These are phyloP conservation scores for Phytophthora ohioensis DNA, from an alignment of 352 stramenopile species.

Conservation along the genomic window DNA sequence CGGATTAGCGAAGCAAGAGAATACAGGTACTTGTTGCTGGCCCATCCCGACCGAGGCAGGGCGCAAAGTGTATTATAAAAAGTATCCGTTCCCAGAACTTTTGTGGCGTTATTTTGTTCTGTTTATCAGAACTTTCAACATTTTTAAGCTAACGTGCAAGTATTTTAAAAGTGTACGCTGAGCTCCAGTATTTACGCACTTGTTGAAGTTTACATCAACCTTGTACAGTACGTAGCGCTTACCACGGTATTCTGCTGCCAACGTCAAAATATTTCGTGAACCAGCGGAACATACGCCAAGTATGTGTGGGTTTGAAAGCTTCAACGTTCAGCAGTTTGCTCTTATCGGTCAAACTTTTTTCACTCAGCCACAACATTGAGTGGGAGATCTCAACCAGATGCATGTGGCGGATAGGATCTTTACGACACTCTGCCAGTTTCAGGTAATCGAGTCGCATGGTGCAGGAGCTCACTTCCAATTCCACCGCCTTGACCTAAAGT, in stretches of 20 bases:
- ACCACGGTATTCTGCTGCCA: background rate
- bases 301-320: background rate
- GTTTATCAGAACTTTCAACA: background rate
- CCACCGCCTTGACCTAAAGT: conserved; percentile 7
- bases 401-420: conserved; percentile 11
- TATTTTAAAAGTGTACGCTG: no score
- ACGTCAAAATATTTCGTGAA: conserved; percentile 3
- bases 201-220: no score
- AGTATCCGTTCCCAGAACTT: conserved; percentile 6
- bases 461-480: conserved; percentile 12
- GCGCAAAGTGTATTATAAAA: conserved; percentile 28
- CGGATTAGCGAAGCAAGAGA: background rate
- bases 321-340: conserved; percentile 5
- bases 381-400: conserved; percentile 9
- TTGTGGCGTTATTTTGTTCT: background rate
- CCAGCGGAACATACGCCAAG: background rate
- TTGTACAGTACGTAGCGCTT: background rate
- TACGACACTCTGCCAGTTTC: conserved; percentile 14
- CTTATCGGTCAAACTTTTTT: conserved; percentile 3
- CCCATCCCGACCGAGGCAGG: background rate
- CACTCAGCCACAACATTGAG: conserved; percentile 5
- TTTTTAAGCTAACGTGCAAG: no score
- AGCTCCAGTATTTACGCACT: no score
- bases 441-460: background rate
- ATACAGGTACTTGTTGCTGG: conserved; percentile 15